Conservation (phyloP, 2,329 filamentous ascomycete genomes). For the Zymoseptoria crescenta region DNA sequence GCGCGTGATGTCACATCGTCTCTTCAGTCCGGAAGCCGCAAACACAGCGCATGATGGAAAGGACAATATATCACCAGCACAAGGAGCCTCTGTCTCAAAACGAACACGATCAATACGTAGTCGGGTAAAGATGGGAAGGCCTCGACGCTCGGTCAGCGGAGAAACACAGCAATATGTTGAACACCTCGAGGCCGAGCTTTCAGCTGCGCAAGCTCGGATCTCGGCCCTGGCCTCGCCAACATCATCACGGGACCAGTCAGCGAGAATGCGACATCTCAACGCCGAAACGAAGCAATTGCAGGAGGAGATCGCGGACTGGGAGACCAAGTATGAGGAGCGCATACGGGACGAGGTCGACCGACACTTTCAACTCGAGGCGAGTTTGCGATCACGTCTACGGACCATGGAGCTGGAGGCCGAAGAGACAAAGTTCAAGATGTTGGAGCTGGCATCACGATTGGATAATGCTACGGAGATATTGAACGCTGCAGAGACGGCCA, state of each 20-base stretch:
- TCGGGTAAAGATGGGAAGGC: constrained; percentile 18
- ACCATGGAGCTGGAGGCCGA: constrained; percentile 26
- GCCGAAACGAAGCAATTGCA: constrained; percentile 28
- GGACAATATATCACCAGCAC: constrained; percentile 6
- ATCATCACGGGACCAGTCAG: constrained; percentile 29
- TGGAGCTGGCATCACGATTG: constrained; percentile 29
- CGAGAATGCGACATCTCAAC: constrained; percentile 31
- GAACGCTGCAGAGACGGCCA: constrained; percentile 29
- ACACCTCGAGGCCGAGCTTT: constrained; percentile 41
- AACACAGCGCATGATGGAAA: constrained; percentile 11
- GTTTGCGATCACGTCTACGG: constrained; percentile 23
- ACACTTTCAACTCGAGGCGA: constrained; percentile 22
- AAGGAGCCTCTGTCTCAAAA: constrained; percentile 9
- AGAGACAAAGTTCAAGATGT: constrained; percentile 22
- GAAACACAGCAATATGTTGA: constrained; percentile 42
- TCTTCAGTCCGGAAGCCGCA: constrained; percentile 9
- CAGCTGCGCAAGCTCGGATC: constrained; percentile 33
- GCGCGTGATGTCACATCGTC: constrained; percentile 14
- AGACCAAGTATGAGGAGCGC: constrained; percentile 30
- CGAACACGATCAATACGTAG: constrained; percentile 2
- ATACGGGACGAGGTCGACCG: constrained; percentile 28
- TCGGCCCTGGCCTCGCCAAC: constrained; percentile 36
- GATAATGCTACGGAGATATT: constrained; percentile 25
- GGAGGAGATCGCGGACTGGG: constrained; percentile 32
- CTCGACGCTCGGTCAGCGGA: constrained; percentile 30